These are phyloP conservation scores for Antitrichia curtipendula DNA, from an alignment of 225 moss, liverwort and hornwort genomes.

Conservation along the genomic window DNA sequence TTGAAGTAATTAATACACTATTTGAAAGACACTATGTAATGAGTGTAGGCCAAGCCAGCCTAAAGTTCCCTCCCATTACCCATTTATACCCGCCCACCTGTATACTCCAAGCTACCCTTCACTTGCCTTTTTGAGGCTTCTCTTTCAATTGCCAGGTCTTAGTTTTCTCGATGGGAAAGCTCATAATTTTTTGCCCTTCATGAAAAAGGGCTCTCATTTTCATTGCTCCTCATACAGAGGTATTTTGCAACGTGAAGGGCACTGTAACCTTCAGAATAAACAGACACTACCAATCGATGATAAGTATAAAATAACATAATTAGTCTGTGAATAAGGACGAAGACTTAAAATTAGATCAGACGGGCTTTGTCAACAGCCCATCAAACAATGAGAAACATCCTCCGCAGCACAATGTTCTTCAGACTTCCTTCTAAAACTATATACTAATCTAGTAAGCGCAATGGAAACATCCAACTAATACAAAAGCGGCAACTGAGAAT, in stretches of 20 bases:
- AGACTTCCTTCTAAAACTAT: constrained; percentile 3
- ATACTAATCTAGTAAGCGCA: background rate
- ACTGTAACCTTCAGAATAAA: background rate
- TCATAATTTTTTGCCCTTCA: too few species aligned
- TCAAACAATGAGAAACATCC: constrained; percentile 23
- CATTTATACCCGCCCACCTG: background rate
- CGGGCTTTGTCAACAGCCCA: background rate
- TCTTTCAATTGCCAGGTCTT: background rate
- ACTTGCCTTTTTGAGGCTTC: background rate
- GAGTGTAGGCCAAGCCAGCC: background rate
- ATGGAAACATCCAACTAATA: constrained; percentile 2
- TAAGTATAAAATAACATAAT: background rate
- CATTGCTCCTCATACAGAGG: background rate
- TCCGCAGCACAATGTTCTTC: constrained; percentile 3
- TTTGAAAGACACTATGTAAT: too few species aligned
- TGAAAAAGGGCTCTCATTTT: background rate
- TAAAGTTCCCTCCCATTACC: too few species aligned
- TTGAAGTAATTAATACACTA: background rate
- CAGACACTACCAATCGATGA: background rate
- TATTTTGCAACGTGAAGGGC: background rate
- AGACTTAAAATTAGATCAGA: constrained; percentile 14
- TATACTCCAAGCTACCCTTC: background rate
- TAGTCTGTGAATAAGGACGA: background rate
- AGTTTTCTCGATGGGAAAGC: background rate
- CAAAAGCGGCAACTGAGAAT: background rate